Conservation (phyloP, 768 basidiomycete species). For the Pleurotus sapidus region DNA sequence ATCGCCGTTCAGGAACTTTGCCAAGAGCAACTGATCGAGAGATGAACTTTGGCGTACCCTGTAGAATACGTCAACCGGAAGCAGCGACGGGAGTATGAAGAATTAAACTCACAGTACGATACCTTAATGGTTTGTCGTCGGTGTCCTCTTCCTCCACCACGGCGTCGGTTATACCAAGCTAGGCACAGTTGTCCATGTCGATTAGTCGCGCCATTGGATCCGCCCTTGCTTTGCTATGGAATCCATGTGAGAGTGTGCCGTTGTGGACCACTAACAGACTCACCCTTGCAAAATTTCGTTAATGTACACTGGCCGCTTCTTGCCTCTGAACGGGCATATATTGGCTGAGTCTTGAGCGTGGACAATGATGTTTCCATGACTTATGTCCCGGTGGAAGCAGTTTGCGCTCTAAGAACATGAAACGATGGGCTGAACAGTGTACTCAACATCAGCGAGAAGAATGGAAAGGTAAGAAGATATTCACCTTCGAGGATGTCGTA, state of each 20-base stretch:
- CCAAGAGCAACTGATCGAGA: conserved; percentile 5
- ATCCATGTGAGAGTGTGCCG: neutral
- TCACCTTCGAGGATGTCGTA: conserved; percentile 5
- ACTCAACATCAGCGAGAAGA: neutral
- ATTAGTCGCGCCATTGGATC: too few relatives aligned
- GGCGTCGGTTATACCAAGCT: too few relatives aligned
- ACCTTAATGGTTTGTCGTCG: neutral
- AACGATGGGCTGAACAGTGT: neutral
- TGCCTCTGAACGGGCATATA: neutral
- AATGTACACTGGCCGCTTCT: neutral
- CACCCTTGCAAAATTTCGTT: neutral
- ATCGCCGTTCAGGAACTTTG: neutral
- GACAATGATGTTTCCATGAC: neutral
- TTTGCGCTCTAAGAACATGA: neutral
- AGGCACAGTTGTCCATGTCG: too few relatives aligned
- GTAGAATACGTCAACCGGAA: neutral
- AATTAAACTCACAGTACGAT: neutral
- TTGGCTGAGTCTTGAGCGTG: neutral
- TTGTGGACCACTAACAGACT: neutral
- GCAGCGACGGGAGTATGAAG: too few relatives aligned
- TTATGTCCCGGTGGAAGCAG: conserved; percentile 2
- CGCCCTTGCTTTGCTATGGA: too few relatives aligned
- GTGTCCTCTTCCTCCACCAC: neutral
- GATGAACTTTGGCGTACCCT: conserved; percentile 6
- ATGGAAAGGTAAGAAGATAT: neutral